These are phyloP conservation scores for Leccinum subfulvum DNA, from an alignment of 1,284 basidiomycete species.

Conservation along the genomic window DNA sequence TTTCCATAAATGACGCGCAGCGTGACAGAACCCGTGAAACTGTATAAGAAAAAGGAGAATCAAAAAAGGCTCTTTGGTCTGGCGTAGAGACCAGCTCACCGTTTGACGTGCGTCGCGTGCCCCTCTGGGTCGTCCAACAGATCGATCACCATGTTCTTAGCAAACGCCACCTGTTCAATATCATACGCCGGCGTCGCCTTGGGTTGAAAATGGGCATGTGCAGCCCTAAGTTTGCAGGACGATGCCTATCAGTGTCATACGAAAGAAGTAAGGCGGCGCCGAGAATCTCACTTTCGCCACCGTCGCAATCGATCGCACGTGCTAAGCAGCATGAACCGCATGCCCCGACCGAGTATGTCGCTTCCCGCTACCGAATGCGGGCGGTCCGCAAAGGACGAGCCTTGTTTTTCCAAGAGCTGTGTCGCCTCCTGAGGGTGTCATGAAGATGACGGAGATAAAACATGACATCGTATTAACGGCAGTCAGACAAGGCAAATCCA, in stretches of 20 bases:
- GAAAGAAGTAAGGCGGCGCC: background rate
- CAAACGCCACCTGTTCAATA: conserved; percentile 36
- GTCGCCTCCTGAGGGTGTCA: conserved; percentile 40
- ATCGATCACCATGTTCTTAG: conserved; percentile 39
- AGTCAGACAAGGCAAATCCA: background rate
- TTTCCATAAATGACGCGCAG: conserved; percentile 68
- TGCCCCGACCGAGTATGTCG: conserved; percentile 40
- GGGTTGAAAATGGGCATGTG: conserved; percentile 41
- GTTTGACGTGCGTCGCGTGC: conserved; percentile 33
- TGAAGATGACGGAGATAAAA: background rate
- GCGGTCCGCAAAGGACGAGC: conserved; percentile 46
- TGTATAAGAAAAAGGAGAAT: conserved; percentile 22
- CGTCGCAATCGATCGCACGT: conserved; percentile 22
- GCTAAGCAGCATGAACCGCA: conserved; percentile 30
- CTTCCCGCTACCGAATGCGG: conserved; percentile 48
- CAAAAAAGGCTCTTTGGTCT: background rate
- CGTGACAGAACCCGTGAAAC: conserved; percentile 64
- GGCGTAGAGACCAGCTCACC: conserved; percentile 13
- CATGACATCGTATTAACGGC: background rate
- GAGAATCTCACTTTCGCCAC: conserved; percentile 22
- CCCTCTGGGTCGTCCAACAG: conserved; percentile 37
- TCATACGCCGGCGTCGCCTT: conserved; percentile 36
- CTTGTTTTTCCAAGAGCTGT: conserved; percentile 56
- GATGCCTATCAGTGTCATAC: background rate
- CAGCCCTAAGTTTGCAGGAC: conserved; percentile 23